A percentile compares a stretch with the other conserved stretches of the same genome.
Conservation (phyloP, 2,329 filamentous ascomycete genomes). For the Hysterium pulicare region DNA sequence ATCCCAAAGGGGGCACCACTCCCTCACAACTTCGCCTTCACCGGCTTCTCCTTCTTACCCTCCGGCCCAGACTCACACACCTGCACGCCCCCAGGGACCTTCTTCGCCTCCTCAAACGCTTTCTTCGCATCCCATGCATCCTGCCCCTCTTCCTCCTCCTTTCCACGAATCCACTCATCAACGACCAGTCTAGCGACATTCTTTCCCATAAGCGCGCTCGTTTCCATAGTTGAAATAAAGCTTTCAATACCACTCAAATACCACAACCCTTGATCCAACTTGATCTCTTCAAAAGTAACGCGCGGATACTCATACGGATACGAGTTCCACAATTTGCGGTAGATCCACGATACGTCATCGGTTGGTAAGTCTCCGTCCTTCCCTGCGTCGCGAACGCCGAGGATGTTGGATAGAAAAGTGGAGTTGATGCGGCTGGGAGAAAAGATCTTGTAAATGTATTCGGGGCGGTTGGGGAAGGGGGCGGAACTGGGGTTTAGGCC, state of each 20-base stretch:
- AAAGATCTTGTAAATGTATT: conserved; percentile 67
- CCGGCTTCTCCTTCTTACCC: conserved; percentile 2
- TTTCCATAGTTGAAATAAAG: conserved; percentile 98
- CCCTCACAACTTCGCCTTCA: conserved; percentile 3
- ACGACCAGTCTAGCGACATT: conserved; percentile 72
- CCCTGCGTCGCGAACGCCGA: conserved; percentile 41
- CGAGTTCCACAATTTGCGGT: conserved; percentile 73
- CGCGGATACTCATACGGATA: conserved; percentile 85
- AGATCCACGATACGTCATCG: conserved; percentile 66
- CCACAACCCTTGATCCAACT: conserved; percentile 64
- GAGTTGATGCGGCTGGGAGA: conserved; percentile 50
- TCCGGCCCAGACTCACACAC: no score
- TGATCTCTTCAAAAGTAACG: conserved; percentile 79
- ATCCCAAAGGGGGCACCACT: no score
- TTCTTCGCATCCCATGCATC: conserved; percentile 1
- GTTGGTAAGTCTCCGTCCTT: conserved; percentile 26
- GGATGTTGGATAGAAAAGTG: conserved; percentile 47
- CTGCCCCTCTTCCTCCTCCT: conserved; percentile 5
- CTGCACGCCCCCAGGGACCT: not conserved
- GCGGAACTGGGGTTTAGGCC: conserved; percentile 55
- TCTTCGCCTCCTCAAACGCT: not conserved
- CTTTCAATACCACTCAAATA: conserved; percentile 74
- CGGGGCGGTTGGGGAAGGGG: conserved; percentile 28
- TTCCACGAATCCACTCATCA: conserved; percentile 51
- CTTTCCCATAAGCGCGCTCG: conserved; percentile 84